phyloP scores from a whole-genome alignment of 83 land plant genomes.

The Larix sibirica region DNA sequence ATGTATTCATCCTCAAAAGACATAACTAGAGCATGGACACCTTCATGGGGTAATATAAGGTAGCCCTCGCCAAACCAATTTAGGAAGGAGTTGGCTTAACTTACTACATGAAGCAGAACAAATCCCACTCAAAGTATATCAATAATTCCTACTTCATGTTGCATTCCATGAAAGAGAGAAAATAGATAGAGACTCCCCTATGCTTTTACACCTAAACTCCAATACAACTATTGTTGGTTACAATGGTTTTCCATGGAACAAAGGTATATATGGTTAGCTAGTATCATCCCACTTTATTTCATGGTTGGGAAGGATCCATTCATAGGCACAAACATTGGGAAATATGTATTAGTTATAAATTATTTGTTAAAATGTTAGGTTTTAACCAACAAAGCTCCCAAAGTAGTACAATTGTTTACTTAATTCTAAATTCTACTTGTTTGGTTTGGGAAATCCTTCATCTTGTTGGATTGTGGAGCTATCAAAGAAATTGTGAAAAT shows the following conservation, averaged over 20 bases:
- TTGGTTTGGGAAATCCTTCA: not conserved
- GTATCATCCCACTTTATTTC: too few relatives aligned
- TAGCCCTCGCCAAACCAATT: slow-evolving; percentile 54
- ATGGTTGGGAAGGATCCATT: too few relatives aligned
- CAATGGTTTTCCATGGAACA: too few relatives aligned
- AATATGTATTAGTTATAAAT: slow-evolving; percentile 29
- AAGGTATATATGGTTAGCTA: too few relatives aligned
- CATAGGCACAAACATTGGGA: slow-evolving; percentile 18
- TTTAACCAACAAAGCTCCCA: not conserved
- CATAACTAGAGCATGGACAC: slow-evolving; percentile 44
- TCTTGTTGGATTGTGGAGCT: slow-evolving; percentile 30
- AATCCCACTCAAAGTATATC: slow-evolving; percentile 22
- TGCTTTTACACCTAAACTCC: too few relatives aligned
- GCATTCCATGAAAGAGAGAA: slow-evolving; percentile 50
- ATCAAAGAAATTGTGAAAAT: slow-evolving; percentile 73
- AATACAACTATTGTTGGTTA: too few relatives aligned
- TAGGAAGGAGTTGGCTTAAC: slow-evolving; percentile 53
- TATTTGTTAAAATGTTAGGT: not conserved
- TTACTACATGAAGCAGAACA: slow-evolving; percentile 45
- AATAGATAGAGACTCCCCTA: not conserved
- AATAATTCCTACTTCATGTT: slow-evolving; percentile 47
- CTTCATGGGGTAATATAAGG: slow-evolving; percentile 38
- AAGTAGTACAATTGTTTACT: not conserved
- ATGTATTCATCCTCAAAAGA: slow-evolving; percentile 39
- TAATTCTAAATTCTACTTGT: not conserved